Percentiles rank a stretch among this genome's conserved stretches.
Conservation (phyloP, 176 grass and related monocot genomes). For the Alopecurus myosuroides region DNA sequence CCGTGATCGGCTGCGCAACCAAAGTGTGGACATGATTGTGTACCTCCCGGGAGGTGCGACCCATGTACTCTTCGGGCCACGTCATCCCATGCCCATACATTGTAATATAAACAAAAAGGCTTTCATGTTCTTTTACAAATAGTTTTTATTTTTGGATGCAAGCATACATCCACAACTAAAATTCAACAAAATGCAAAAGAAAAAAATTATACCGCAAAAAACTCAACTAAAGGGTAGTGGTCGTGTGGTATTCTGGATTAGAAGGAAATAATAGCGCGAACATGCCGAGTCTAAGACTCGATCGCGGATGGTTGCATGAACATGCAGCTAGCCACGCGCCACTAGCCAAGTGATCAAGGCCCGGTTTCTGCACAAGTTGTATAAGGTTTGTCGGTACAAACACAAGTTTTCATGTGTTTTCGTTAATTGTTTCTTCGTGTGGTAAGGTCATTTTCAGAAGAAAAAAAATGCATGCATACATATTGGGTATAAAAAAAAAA, state of each 20-base stretch:
- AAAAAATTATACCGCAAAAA: not conserved
- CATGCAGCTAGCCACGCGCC: too few species aligned
- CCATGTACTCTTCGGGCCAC: not conserved
- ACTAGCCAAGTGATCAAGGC: too few species aligned
- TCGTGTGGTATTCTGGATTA: not conserved
- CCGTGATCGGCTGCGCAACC: conserved; percentile 9
- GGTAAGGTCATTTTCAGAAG: too few species aligned
- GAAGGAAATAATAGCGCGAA: not conserved
- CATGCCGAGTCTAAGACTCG: not conserved
- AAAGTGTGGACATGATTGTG: conserved; percentile 31
- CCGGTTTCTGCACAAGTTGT: too few species aligned
- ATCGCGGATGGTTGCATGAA: not conserved
- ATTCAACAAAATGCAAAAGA: not conserved
- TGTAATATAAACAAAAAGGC: not conserved
- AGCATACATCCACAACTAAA: not conserved
- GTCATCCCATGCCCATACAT: not conserved
- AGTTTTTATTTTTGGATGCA: not conserved
- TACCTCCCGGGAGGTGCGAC: not conserved
- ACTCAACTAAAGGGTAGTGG: not conserved
- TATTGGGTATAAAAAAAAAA: too few species aligned
- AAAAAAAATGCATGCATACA: too few species aligned
- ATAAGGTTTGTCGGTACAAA: too few species aligned
- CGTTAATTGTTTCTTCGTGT: too few species aligned
- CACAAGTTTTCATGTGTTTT: too few species aligned
- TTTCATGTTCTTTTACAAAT: too few species aligned